Conservation (phyloP, 2,329 filamentous ascomycete species). For the Aureobasidium sp. region DNA sequence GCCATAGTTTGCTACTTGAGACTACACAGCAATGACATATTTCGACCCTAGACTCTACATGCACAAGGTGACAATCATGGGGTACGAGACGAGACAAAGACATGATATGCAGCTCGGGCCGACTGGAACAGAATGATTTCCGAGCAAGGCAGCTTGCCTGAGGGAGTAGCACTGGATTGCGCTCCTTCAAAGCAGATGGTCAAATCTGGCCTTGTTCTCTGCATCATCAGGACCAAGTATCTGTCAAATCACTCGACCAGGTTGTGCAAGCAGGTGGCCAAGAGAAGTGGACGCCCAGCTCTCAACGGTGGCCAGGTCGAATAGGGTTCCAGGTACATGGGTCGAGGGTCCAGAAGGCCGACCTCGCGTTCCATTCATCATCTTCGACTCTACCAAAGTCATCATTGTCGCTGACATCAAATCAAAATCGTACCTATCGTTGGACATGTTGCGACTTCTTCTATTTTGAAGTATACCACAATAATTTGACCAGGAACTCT, state of each 20-base stretch:
- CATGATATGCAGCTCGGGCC: not conserved
- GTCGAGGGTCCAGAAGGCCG: not conserved
- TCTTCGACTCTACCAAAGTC: not conserved
- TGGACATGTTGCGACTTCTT: not conserved
- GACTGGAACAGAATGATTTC: not conserved
- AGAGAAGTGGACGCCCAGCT: not conserved
- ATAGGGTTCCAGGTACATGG: conserved; percentile 1
- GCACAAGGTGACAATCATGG: not conserved
- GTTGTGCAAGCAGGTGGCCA: not conserved
- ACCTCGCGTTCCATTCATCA: not conserved
- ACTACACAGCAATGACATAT: fast-evolving
- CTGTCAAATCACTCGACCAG: not conserved
- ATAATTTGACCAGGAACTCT: not conserved
- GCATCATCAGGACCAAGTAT: not conserved
- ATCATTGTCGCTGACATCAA: not conserved
- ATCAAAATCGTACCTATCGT: not conserved
- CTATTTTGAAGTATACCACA: not conserved
- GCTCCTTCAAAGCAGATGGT: not conserved
- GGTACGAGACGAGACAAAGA: not conserved
- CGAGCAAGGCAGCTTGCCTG: not conserved
- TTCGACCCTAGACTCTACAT: too few relatives aligned
- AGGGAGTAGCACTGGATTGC: not conserved
- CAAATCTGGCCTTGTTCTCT: not conserved
- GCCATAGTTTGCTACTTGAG: not conserved
- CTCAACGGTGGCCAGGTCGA: not conserved